Evolutionary conservation across 371 early-diverging fungal genomes (phyloP).

Genomic region (Blakeslea trispora): DNA sequence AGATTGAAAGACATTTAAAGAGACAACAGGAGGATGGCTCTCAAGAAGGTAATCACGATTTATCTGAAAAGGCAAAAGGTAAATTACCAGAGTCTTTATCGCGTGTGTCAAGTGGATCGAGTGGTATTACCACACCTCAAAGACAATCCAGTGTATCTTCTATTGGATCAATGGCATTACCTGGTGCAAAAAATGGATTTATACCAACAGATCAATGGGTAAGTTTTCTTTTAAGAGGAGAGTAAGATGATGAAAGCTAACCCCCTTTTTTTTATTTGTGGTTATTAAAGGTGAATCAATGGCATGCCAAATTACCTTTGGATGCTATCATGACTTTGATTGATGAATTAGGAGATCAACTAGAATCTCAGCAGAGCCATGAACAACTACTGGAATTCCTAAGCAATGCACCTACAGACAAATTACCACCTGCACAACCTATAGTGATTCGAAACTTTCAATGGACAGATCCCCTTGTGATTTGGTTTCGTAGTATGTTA

Average conservation of each 20-base stretch:
- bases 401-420: slow-evolving; percentile 1
- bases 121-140: slow-evolving; percentile 15
- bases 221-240: too few relatives aligned
- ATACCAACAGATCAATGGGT: slow-evolving; percentile 52
- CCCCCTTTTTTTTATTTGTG: too few relatives aligned
- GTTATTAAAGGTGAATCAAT: slow-evolving; percentile 19
- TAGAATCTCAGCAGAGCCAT: slow-evolving; percentile 15
- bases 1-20: slow-evolving; percentile 44
- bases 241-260: too few relatives aligned
- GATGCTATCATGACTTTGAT: slow-evolving; percentile 24
- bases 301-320: slow-evolving; percentile 36
- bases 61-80: slow-evolving; percentile 49
- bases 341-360: slow-evolving; percentile 21
- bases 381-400: slow-evolving; percentile 14
- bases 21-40: too few relatives aligned
- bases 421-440: slow-evolving; percentile 24
- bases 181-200: slow-evolving; percentile 49
- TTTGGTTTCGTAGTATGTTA: slow-evolving; percentile 69
- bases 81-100: slow-evolving; percentile 36
- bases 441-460: slow-evolving; percentile 53
- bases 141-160: slow-evolving; percentile 29
- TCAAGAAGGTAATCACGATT: neutral
- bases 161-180: slow-evolving; percentile 23
- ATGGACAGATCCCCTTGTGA: slow-evolving; percentile 60
- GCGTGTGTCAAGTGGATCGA: slow-evolving; percentile 18